Conservation (phyloP, 2,329 filamentous ascomycete species). For the Claviceps fusiformis region DNA sequence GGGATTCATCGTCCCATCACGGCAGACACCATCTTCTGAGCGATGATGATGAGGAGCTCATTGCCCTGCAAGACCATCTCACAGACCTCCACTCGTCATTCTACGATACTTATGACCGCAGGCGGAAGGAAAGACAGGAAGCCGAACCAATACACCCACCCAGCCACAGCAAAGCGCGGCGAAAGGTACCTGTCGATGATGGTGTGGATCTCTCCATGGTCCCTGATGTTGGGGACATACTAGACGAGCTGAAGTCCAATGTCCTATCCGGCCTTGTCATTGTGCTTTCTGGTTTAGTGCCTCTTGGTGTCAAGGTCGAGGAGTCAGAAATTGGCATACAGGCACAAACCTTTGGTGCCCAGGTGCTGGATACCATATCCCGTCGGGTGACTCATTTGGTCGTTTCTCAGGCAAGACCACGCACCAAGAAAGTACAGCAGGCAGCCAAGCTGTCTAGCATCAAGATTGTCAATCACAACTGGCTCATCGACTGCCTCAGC, state of each 20-base stretch:
- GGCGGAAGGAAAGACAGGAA: constrained; percentile 23
- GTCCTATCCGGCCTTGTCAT: constrained; percentile 65
- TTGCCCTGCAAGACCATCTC: constrained; percentile 62
- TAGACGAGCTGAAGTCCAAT: constrained; percentile 64
- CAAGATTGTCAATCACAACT: constrained; percentile 83
- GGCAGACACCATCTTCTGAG: constrained; percentile 63
- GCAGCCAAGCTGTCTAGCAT: constrained; percentile 68
- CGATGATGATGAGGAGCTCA: constrained; percentile 77
- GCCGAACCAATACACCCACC: constrained; percentile 21
- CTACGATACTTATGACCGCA: constrained; percentile 66
- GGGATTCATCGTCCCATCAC: constrained; percentile 20
- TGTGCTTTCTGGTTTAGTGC: constrained; percentile 83
- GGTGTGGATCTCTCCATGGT: constrained; percentile 39
- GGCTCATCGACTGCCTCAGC: constrained; percentile 74
- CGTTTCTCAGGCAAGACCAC: constrained; percentile 53
- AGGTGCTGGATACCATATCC: constrained; percentile 42
- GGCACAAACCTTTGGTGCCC: constrained; percentile 72
- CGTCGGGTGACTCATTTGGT: constrained; percentile 61
- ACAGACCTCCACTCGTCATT: constrained; percentile 64
- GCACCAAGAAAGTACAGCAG: constrained; percentile 83
- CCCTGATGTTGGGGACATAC: constrained; percentile 75
- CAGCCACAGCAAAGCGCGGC: constrained; percentile 17
- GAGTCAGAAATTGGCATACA: constrained; percentile 79
- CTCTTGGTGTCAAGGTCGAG: constrained; percentile 64
- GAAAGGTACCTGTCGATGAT: constrained; percentile 23